A percentile compares a stretch with the other conserved stretches of the same genome.
These are phyloP conservation scores for Cladosporium sp. DNA, from an alignment of 2,329 filamentous ascomycete species.

Conservation along the genomic window DNA sequence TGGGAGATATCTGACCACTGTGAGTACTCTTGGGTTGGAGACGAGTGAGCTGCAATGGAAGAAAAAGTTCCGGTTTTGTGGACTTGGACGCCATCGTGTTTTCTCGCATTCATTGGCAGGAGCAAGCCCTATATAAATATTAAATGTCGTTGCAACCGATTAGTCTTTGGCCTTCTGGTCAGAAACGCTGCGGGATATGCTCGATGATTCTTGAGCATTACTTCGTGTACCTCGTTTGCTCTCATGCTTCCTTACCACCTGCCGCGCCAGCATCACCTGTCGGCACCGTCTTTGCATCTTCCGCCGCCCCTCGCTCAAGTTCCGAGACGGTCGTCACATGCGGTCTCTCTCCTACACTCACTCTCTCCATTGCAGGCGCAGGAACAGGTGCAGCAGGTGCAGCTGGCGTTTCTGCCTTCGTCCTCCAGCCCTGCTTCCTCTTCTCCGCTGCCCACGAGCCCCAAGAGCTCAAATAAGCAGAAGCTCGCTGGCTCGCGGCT, in stretches of 20 bases:
- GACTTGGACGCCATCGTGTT: not conserved
- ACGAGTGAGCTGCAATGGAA: not conserved
- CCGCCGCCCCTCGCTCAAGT: not conserved
- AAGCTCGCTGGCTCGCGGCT: constrained; percentile 56
- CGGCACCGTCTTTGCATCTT: not conserved
- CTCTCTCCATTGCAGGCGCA: not conserved
- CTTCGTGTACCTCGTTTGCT: not conserved
- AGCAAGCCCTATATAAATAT: not conserved
- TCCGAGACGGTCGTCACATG: constrained; percentile 4
- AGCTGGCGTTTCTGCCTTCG: constrained; percentile 13
- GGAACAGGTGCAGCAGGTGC: not conserved
- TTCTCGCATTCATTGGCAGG: not conserved
- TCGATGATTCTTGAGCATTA: not conserved
- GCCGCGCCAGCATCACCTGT: not conserved
- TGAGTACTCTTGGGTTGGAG: not conserved
- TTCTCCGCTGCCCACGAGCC: constrained; percentile 71
- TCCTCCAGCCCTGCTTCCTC: constrained; percentile 55
- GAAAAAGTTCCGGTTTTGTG: not conserved
- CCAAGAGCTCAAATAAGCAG: constrained; percentile 65
- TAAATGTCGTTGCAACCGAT: not conserved
- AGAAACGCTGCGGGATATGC: not conserved
- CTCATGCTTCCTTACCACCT: constrained; percentile 2
- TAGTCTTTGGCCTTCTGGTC: not conserved
- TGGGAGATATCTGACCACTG: not conserved
- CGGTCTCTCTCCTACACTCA: constrained; percentile 3